phyloP scores from a whole-genome alignment of 2,329 filamentous ascomycete species.

The Tolypocladium endophyticum region DNA sequence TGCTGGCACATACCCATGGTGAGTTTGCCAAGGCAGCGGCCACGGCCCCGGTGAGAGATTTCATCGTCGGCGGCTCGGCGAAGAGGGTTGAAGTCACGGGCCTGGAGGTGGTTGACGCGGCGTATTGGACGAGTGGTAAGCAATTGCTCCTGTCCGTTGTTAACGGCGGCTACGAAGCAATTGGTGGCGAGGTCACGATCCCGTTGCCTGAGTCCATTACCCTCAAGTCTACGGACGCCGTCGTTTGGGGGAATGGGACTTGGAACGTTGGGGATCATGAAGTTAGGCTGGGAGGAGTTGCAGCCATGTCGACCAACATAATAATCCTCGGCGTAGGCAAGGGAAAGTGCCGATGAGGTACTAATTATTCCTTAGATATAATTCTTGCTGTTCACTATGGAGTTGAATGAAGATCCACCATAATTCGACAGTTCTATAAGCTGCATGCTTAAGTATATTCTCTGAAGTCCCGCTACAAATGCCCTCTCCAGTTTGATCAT shows the following conservation, averaged over 20 bases:
- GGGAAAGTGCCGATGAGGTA: neutral
- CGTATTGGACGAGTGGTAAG: constrained; percentile 10
- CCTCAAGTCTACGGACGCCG: constrained; percentile 2
- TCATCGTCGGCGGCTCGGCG: constrained; percentile 23
- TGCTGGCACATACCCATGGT: constrained; percentile 27
- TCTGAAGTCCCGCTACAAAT: neutral
- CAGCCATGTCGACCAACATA: constrained; percentile 15
- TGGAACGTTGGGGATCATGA: constrained; percentile 6
- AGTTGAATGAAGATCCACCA: neutral
- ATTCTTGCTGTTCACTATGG: neutral
- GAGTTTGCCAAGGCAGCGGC: constrained; percentile 26
- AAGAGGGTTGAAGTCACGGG: constrained; percentile 1
- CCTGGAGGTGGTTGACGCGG: constrained; percentile 8
- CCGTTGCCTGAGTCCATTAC: constrained; percentile 5
- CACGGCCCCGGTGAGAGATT: constrained; percentile 22
- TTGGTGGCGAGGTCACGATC: constrained; percentile 5
- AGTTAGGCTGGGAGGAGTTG: constrained; percentile 3
- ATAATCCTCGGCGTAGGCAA: constrained; percentile 4
- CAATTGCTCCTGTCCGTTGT: constrained; percentile 11
- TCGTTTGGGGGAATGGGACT: constrained; percentile 10
- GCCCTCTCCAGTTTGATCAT: neutral
- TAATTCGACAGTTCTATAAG: neutral
- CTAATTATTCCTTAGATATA: neutral
- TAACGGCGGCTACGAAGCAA: constrained; percentile 11
- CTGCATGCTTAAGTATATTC: neutral